Conservation (phyloP, 2,329 filamentous ascomycete species). For the Ophiobolus disseminans region DNA sequence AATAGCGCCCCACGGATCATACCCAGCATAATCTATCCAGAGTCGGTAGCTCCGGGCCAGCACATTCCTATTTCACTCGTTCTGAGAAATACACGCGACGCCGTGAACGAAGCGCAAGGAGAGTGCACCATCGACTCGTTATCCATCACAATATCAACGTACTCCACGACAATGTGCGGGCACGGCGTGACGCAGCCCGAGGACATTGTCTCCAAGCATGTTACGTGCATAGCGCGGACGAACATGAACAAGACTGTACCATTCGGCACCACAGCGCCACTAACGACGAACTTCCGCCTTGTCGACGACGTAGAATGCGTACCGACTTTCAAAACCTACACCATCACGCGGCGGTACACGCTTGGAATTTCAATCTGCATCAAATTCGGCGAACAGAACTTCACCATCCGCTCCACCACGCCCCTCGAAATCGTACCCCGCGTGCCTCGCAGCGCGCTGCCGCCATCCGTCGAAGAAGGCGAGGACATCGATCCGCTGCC, state of each 20-base stretch:
- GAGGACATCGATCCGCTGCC: constrained; percentile 40
- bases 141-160: constrained; percentile 39
- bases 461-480: constrained; percentile 22
- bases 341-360: constrained; percentile 39
- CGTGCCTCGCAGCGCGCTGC: constrained; percentile 15
- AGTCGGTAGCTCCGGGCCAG: constrained; percentile 39
- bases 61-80: constrained; percentile 40
- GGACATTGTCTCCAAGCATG: constrained; percentile 38
- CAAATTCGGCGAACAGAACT: constrained; percentile 33
- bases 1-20: constrained; percentile 32
- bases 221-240: constrained; percentile 39
- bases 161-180: constrained; percentile 41
- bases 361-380: constrained; percentile 37
- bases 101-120: constrained; percentile 22
- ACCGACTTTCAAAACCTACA: constrained; percentile 46
- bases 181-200: constrained; percentile 32
- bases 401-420: constrained; percentile 34
- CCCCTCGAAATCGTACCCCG: constrained; percentile 42
- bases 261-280: constrained; percentile 24
- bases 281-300: constrained; percentile 43
- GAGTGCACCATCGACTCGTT: constrained; percentile 38
- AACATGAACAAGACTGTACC: constrained; percentile 29
- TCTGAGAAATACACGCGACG: constrained; percentile 30
- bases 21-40: constrained; percentile 39
- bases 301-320: constrained; percentile 44